Evolutionary conservation across 2,329 filamentous ascomycete species (phyloP), one percentile per base, ranked within the genome.

Genomic region (Aotearoamyces nothofagi): DNA sequence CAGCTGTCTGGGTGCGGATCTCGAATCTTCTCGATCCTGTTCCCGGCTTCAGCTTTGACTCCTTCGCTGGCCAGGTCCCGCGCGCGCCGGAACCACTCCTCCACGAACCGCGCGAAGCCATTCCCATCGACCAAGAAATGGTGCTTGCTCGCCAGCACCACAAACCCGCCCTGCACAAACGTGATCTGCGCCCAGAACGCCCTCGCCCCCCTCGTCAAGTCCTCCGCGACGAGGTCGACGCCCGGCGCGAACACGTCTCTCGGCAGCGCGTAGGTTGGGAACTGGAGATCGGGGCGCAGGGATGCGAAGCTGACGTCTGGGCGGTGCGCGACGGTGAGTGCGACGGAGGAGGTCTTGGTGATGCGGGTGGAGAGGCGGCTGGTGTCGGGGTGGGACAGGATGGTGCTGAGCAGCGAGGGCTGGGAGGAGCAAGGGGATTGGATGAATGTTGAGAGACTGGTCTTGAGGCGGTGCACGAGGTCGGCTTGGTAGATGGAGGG

Each of bases 61-160:
- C n/a, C n/a, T 7, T 16, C 6, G 7, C 11, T 13, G 13, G 24
- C 10, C 12, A 29, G 12, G n/a, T 14, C 17, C 9, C 30, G 26
- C 3, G 30, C 30, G 17, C 22, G 26, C 22, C 22, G 15, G 23
- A 35, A 26, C 30, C 33, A 35, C 26, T 26, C 28, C 13, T 33
- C n/a, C 7, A 35, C 24, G 10, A 35, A 20, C 13, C 20, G 20
- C 14, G 13, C 20, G 7, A 26, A 25, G 3, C 20, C 13, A 14
- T 16, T 33, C 5, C 24, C 30, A 24, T 33, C 33, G n/a, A 35
- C 17, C 4, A 35, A 22, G 17, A 23, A 33, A 17, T 35, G 33
- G 24, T 33, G 26, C 14, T 35, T 35, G 11, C 19, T 28, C 8
- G 26, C 24, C 8, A 24, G 22, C 12, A 35, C 22, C 9, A 33